phyloP scores from a whole-genome alignment of 371 early-diverging fungal species.

The Choanephora cucurbitarum region DNA sequence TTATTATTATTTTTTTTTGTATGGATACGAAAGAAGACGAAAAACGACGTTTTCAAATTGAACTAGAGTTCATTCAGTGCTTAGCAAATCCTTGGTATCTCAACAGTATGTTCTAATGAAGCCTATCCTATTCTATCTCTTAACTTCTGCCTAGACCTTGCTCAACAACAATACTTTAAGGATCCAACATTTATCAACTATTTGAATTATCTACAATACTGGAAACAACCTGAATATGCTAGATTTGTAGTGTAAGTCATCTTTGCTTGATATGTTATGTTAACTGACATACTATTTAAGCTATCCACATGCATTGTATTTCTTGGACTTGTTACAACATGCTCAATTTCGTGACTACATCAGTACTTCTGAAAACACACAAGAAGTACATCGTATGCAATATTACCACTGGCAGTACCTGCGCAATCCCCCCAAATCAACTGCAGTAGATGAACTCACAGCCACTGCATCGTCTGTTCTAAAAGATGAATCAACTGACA shows the following conservation, averaged over 20 bases:
- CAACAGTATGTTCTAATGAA: slow-evolving; percentile 71
- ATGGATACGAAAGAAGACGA: slow-evolving; percentile 38
- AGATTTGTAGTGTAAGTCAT: slow-evolving; percentile 77
- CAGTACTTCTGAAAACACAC: slow-evolving; percentile 71
- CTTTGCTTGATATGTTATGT: background rate
- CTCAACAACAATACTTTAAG: slow-evolving; percentile 85
- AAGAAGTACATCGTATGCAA: slow-evolving; percentile 81
- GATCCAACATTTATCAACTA: slow-evolving; percentile 85
- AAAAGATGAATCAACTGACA: background rate
- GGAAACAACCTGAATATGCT: slow-evolving; percentile 87
- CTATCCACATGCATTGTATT: slow-evolving; percentile 87
- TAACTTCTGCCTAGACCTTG: slow-evolving; percentile 65
- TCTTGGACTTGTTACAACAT: slow-evolving; percentile 83
- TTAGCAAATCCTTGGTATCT: slow-evolving; percentile 94
- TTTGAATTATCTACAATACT: slow-evolving; percentile 88
- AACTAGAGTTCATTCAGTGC: slow-evolving; percentile 94
- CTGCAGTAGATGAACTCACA: background rate
- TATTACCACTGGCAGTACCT: slow-evolving; percentile 85
- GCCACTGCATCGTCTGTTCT: background rate
- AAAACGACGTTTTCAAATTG: slow-evolving; percentile 79
- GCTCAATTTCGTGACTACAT: slow-evolving; percentile 77
- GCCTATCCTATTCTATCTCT: slow-evolving; percentile 4
- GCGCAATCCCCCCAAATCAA: slow-evolving; percentile 46
- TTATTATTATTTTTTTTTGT: slow-evolving; percentile 4
- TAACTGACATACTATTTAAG: slow-evolving; percentile 44